Evolutionary conservation across 1,139 yeast species (phyloP), one percentile per base, ranked within the genome.

Genomic region (Entelexis sorbosivorans): DNA sequence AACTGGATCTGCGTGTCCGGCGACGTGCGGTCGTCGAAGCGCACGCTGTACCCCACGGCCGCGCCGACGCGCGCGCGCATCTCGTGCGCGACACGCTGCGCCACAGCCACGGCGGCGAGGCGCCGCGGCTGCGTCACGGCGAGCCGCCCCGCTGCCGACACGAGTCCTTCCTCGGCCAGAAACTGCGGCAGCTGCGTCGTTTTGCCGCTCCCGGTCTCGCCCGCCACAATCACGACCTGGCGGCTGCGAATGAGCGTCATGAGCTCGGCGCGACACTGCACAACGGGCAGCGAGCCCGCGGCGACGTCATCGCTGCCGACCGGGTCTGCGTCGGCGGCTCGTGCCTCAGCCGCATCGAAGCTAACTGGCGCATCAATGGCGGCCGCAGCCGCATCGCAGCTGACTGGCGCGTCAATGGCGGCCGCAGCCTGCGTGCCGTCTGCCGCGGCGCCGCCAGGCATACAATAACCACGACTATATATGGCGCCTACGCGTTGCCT

Each of bases 201-300:
- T 61, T 91, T 91, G 60, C 98, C 98, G 0, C 96, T 88, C 45
- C 98, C 98, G 0, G 98, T 91, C 64, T 91, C 97, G 54, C 98
- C 98, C 34, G 91, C 96, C 45, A 91, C 83, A 40, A 91, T 83
- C 38, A 89, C 64, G 33, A 89, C 82, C 62, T 87, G 95, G 60
- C 84, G 77, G 16, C 75, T 67, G 20, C 66, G 63, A 2, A 91
- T 74, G 0, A 87, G 79, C 0, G 74, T 72, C n/a, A 91, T 65
- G 29, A 91, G 73, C 48, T 77, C 73, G 2, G 75, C 70, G 51
- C 87, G 72, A 67, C 78, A 82, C 49, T 73, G 69, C 61, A 71
- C 86, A 0, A 89, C 95, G 0, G 98, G 98, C 22, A 91, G 49
- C 45, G 36, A 7, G 14, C 16, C 20, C 13, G 36, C 3, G 22